Percentiles rank a stretch among this genome's conserved stretches.
Conservation (phyloP, 768 basidiomycete genomes). For the Gyrodon lividus region DNA sequence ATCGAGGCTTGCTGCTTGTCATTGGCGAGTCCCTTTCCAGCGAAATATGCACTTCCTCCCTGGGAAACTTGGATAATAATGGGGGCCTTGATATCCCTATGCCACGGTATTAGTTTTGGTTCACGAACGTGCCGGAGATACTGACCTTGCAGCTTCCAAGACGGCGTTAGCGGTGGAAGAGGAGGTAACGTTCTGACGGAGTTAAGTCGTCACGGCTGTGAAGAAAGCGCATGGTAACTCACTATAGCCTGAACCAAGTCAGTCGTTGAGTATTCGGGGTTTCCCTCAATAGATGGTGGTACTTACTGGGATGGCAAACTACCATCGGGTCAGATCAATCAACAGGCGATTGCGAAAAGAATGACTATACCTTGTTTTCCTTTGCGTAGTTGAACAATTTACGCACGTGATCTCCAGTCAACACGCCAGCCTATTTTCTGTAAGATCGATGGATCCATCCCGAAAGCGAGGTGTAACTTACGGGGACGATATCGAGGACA, state of each 20-base stretch:
- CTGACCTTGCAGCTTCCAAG: conserved; percentile 90
- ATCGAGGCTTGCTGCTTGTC: conserved; percentile 95
- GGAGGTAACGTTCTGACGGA: conserved; percentile 85
- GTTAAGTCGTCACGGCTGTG: conserved; percentile 1
- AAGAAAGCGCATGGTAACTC: conserved; percentile 33
- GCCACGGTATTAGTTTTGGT: conserved; percentile 10
- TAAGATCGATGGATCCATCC: conserved; percentile 4
- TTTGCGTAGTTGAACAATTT: conserved; percentile 96
- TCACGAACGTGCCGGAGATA: neutral
- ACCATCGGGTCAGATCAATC: conserved; percentile 7
- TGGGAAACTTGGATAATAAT: conserved; percentile 98
- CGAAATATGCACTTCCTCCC: conserved; percentile 94
- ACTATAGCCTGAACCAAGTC: conserved; percentile 63
- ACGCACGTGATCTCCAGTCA: conserved; percentile 93
- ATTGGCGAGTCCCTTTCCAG: conserved; percentile 94
- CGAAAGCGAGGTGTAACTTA: conserved; percentile 38
- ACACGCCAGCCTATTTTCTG: conserved; percentile 73
- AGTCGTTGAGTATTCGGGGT: neutral
- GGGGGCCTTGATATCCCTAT: conserved; percentile 91
- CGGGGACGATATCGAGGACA: conserved; percentile 81
- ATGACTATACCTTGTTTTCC: conserved; percentile 68
- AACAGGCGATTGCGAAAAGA: neutral
- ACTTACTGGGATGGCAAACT: conserved; percentile 88
- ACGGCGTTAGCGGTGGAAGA: conserved; percentile 93
- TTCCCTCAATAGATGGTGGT: neutral